Percentiles rank a stretch among this genome's conserved stretches.
phyloP scores from a whole-genome alignment of 257 asterid genomes.

The Buddleja alternifolia region DNA sequence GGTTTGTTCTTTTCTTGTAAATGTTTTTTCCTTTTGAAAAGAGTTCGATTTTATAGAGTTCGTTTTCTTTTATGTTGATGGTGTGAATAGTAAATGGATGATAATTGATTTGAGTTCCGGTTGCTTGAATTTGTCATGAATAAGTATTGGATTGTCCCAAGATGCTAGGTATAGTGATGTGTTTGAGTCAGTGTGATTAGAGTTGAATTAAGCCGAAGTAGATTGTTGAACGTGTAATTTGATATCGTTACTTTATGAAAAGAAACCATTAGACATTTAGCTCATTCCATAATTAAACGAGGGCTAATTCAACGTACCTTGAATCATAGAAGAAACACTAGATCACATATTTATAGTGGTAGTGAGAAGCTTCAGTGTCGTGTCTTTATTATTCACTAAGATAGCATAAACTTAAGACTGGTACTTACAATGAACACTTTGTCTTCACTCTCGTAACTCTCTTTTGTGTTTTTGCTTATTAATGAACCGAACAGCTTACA shows the following conservation, averaged over 20 bases:
- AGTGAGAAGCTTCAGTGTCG: not conserved
- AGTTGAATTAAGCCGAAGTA: not conserved
- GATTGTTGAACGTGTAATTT: not conserved
- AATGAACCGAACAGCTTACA: not conserved
- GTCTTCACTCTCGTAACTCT: not conserved
- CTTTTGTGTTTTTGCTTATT: not conserved
- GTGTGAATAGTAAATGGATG: slow-evolving; percentile 18
- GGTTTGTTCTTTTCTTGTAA: slow-evolving; percentile 10
- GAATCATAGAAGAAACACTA: not conserved
- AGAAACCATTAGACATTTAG: no score
- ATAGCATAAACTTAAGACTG: not conserved
- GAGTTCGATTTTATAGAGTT: not conserved
- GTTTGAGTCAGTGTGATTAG: not conserved
- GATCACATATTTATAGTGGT: not conserved
- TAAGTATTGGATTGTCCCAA: not conserved
- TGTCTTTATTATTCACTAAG: not conserved
- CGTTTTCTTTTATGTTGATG: not conserved
- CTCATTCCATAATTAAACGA: no score
- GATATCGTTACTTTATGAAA: no score
- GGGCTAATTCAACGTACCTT: not conserved
- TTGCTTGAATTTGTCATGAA: slow-evolving; percentile 7
- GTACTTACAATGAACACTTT: not conserved
- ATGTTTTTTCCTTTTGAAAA: not conserved
- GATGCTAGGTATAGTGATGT: not conserved
- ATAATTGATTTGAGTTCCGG: slow-evolving; percentile 11